A percentile compares a stretch with the other conserved stretches of the same genome.
Evolutionary conservation across 306 rosid genomes (phyloP).

Genomic region (Hippophae gyantsensis): DNA sequence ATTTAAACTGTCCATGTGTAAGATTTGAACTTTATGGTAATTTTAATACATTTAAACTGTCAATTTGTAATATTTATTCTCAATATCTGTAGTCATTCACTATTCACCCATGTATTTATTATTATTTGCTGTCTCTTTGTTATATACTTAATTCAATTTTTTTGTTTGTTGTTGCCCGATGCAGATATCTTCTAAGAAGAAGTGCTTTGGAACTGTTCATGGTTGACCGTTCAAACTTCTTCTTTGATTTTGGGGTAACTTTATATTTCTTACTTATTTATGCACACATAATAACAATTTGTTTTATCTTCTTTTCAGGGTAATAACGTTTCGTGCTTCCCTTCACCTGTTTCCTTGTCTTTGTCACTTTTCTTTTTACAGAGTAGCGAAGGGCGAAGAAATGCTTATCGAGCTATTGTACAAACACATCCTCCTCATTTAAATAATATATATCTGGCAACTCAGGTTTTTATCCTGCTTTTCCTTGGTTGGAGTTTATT

Average conservation of each 20-base stretch:
- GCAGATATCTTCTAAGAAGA: conserved; percentile 90
- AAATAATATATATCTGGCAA: conserved; percentile 81
- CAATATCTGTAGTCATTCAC: no score
- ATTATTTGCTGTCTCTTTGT: not conserved
- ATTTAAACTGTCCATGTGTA: no score
- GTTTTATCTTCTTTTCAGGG: no score
- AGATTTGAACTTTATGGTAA: conserved; percentile 1
- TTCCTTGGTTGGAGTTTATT: not conserved
- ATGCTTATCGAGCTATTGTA: conserved; percentile 90
- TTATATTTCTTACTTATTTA: conserved; percentile 7
- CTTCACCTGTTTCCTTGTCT: not conserved
- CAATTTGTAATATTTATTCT: no score
- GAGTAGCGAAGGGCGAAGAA: conserved; percentile 80
- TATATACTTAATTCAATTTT: conserved; percentile 1
- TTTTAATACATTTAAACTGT: not conserved
- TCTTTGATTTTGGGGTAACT: conserved; percentile 94
- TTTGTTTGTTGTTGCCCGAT: conserved; percentile 1
- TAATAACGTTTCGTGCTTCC: not conserved
- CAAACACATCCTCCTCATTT: conserved; percentile 83
- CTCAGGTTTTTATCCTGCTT: conserved; percentile 52
- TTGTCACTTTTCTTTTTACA: conserved; percentile 22
- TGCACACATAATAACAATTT: no score
- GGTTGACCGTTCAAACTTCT: conserved; percentile 88
- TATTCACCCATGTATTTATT: not conserved
- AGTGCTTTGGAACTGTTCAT: conserved; percentile 91